phyloP scores from a whole-genome alignment of 2,329 filamentous ascomycete species.

The Fusarium musae region DNA sequence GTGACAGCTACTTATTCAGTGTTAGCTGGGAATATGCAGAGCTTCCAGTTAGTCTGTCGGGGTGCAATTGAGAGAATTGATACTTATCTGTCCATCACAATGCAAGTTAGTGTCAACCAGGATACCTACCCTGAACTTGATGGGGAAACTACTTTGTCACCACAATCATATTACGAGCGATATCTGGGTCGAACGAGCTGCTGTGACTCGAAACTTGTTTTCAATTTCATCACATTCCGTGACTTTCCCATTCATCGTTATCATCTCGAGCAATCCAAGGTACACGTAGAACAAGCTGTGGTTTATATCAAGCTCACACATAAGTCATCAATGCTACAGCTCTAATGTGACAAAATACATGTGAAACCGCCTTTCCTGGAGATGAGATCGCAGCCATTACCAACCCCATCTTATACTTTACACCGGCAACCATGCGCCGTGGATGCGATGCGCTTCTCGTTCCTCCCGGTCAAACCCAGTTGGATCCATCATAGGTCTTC shows the following conservation, averaged over 20 bases:
- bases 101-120: not conserved
- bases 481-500: conserved; percentile 37
- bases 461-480: conserved; percentile 31
- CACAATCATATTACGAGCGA: not conserved
- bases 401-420: conserved; percentile 43
- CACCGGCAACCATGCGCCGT: conserved; percentile 39
- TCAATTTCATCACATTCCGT: not conserved
- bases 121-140: conserved; percentile 15
- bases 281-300: not conserved
- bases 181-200: too few species aligned
- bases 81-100: not conserved
- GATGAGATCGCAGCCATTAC: conserved; percentile 47
- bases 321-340: conserved; percentile 37
- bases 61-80: not conserved
- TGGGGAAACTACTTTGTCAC: too few species aligned
- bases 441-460: conserved; percentile 33
- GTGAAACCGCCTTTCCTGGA: conserved; percentile 43
- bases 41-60: not conserved
- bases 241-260: not conserved
- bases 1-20: too few species aligned
- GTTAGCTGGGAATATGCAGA: not conserved
- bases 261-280: not conserved
- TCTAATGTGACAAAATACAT: conserved; percentile 46
- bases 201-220: not conserved
- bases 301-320: conserved; percentile 28